Base-by-base conservation (phyloP, 208 protist species). In the Acanthamoeba lenticulata region DNA sequence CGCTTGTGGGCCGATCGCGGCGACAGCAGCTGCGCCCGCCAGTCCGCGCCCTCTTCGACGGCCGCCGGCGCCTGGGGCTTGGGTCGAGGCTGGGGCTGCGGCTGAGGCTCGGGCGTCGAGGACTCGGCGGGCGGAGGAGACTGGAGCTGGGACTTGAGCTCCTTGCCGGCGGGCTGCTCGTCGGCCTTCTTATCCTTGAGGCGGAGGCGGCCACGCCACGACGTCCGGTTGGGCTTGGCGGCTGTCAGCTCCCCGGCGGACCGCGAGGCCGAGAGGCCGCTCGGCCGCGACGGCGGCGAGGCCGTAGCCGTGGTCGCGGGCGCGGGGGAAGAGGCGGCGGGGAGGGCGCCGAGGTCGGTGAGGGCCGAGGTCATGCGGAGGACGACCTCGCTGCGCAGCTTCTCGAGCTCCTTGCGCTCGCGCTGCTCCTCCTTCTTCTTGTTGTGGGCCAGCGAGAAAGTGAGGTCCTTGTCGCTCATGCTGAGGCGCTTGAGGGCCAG, bases 341-440 rank as follows among this genome's bases (percentile, higher is more conserved):
- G n/a, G 32, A 74, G 65, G 24, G 65, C 65, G 65, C 65, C 65
- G 7, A 74, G 65, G 32, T 74, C 65, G 65, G 32, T 42, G 4
- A 74, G 65, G 9, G 65, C 65, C 2, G 65, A 42, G 65, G 32
- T 34, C 36, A 74, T 74, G 9, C 65, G 65, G n/a, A 74, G 65
- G 13, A 74, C 32, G 36, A 74, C 29, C n/a, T 74, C 65, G 65
- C 65, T 11, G 32, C 36, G 65, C 9, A 74, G n/a, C 65, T 74
- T 74, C 32, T 74, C 65, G 7, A 42, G 65, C 13, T 74, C 65
- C 36, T 74, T 74, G 65, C 65, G 65, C 36, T 74, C 65, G 65
- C 65, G 65, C 65, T 74, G n/a, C 29, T 74, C 65, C 17, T 74
- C 65, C 65, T 74, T 74, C 65, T 74, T 74, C 65, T 74, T 74